phyloP scores from a whole-genome alignment of 768 basidiomycete species.

The Gloeostereum incarnatum region DNA sequence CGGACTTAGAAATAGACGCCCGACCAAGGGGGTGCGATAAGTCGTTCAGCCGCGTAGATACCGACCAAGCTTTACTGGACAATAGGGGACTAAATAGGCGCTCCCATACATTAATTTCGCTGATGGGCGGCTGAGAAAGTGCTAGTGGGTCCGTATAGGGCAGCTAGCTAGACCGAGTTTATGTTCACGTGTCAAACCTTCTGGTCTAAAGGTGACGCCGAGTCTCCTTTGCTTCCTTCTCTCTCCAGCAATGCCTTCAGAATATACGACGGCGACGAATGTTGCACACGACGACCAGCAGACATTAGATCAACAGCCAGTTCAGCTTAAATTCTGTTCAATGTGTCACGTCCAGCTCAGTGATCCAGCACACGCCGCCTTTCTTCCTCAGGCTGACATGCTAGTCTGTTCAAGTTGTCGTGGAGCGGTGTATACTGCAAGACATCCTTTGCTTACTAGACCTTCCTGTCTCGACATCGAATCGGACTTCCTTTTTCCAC shows the following conservation, averaged over 20 bases:
- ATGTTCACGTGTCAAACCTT: neutral
- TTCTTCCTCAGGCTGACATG: constrained; percentile 18
- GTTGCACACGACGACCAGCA: constrained; percentile 13
- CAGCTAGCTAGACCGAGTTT: neutral
- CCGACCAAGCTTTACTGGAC: too few relatives aligned
- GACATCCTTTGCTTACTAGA: constrained; percentile 11
- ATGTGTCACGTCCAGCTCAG: constrained; percentile 32
- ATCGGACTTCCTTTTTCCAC: constrained; percentile 16
- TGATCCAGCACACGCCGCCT: constrained; percentile 19
- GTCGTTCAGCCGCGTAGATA: too few relatives aligned
- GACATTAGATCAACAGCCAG: constrained; percentile 16
- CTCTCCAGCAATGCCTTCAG: constrained; percentile 39
- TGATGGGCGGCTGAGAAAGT: neutral
- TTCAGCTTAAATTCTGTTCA: constrained; percentile 34
- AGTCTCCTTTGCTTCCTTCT: constrained; percentile 12
- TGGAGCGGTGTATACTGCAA: constrained; percentile 21
- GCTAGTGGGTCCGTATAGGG: neutral
- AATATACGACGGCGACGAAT: constrained; percentile 31
- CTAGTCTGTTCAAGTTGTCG: constrained; percentile 42
- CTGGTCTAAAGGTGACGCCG: constrained; percentile 9
- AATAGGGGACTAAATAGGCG: neutral
- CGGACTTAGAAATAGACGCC: neutral
- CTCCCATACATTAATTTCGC: neutral
- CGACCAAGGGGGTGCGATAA: too few relatives aligned
- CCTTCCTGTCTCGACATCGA: constrained; percentile 17